Evolutionary conservation across 2,329 filamentous ascomycete species (phyloP).

Genomic region (Aspergillus udagawae): DNA sequence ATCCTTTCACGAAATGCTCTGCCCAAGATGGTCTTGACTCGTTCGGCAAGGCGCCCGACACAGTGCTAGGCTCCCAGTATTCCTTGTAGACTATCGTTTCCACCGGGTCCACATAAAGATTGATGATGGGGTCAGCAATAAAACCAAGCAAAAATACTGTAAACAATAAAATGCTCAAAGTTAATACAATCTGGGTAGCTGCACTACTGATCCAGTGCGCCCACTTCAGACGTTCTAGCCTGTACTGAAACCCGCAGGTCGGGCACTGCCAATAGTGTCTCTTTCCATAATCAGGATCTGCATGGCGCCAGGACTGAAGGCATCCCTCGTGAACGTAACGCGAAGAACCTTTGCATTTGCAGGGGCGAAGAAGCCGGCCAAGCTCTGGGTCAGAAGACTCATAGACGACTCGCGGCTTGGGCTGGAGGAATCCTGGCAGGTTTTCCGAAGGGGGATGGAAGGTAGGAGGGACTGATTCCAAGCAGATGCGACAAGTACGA

Average conservation of each 20-base stretch:
- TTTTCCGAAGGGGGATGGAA: conserved; percentile 52
- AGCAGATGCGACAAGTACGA: conserved; percentile 82
- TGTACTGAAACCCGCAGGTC: conserved; percentile 81
- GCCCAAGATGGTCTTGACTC: conserved; percentile 63
- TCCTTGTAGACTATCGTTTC: conserved; percentile 55
- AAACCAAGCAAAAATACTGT: conserved; percentile 83
- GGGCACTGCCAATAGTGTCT: conserved; percentile 84
- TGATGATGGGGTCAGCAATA: conserved; percentile 86
- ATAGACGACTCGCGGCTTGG: conserved; percentile 60
- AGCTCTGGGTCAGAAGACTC: conserved; percentile 68
- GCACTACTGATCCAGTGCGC: conserved; percentile 65
- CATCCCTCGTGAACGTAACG: conserved; percentile 94
- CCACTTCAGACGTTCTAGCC: conserved; percentile 72
- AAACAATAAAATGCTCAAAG: conserved; percentile 64
- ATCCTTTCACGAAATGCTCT: conserved; percentile 82
- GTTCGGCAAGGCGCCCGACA: conserved; percentile 28
- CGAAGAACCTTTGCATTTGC: conserved; percentile 87
- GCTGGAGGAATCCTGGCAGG: conserved; percentile 55
- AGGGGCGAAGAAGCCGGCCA: conserved; percentile 80
- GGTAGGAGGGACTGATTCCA: conserved; percentile 67
- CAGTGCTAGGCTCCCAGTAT: conserved; percentile 35
- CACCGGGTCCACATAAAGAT: conserved; percentile 77
- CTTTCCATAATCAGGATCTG: conserved; percentile 59
- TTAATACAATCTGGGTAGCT: conserved; percentile 65
- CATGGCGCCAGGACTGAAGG: conserved; percentile 74